A percentile compares a stretch with the other conserved stretches of the same genome.
Conservation (phyloP, 2,329 filamentous ascomycete genomes). For the Phyllosticta citriasiana region DNA sequence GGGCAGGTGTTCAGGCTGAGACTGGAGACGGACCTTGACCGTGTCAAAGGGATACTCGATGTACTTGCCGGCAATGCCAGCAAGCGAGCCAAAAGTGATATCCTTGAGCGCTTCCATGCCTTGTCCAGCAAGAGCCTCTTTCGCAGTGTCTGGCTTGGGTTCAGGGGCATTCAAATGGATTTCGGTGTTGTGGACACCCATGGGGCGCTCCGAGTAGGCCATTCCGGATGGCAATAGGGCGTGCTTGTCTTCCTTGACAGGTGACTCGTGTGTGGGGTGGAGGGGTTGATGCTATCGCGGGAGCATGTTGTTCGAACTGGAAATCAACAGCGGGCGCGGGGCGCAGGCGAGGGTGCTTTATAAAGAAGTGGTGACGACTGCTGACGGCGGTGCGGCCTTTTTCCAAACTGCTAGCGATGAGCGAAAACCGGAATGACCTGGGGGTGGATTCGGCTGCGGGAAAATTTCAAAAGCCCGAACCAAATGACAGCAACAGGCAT, state of each 20-base stretch:
- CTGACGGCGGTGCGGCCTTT: slow-evolving; percentile 7
- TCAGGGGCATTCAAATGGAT: slow-evolving; percentile 1
- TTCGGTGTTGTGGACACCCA: slow-evolving; percentile 3
- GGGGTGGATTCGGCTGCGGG: neutral
- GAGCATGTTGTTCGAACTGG: slow-evolving; percentile 20
- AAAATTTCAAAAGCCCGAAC: neutral
- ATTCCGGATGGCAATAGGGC: neutral
- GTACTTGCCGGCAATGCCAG: slow-evolving; percentile 84
- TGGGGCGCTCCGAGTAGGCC: slow-evolving; percentile 8
- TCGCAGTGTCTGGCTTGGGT: slow-evolving; percentile 1
- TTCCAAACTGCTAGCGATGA: neutral
- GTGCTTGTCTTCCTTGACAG: neutral
- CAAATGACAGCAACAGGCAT: neutral
- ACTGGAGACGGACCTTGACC: slow-evolving; percentile 92
- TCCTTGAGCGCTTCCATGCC: slow-evolving; percentile 69
- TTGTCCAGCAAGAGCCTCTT: slow-evolving; percentile 26
- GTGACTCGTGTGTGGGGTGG: neutral
- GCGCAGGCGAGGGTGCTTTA: neutral
- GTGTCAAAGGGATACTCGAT: slow-evolving; percentile 99
- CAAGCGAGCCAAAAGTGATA: slow-evolving; percentile 79
- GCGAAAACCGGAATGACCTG: neutral
- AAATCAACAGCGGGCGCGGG: neutral
- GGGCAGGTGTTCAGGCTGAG: slow-evolving; percentile 78
- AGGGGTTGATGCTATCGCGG: slow-evolving; percentile 20
- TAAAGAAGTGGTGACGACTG: slow-evolving; percentile 5